Conservation (phyloP, 2,329 filamentous ascomycete genomes). For the Pestalotiopsis sp. region DNA sequence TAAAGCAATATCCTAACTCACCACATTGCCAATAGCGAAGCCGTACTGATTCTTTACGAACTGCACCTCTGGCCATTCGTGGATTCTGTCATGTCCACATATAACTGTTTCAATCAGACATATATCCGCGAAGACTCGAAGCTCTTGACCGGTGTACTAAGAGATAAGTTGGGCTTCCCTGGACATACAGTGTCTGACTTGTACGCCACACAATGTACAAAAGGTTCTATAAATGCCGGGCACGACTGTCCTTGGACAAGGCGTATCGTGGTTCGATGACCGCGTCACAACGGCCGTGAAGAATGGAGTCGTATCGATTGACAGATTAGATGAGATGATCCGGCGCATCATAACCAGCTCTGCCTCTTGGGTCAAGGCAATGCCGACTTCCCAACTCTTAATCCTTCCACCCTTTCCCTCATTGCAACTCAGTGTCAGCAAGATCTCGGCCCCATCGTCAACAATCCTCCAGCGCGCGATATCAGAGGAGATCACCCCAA, state of each 20-base stretch:
- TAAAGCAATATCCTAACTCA: neutral
- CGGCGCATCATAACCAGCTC: constrained; percentile 76
- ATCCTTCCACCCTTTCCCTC: constrained; percentile 37
- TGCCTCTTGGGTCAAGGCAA: constrained; percentile 66
- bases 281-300: constrained; percentile 49
- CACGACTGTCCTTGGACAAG: constrained; percentile 50
- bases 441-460: neutral
- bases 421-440: neutral
- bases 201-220: constrained; percentile 41
- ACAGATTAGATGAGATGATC: constrained; percentile 57
- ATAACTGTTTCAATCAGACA: constrained; percentile 48
- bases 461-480: constrained; percentile 41
- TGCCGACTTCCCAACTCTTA: constrained; percentile 55
- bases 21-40: neutral
- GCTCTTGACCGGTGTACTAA: constrained; percentile 49
- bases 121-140: constrained; percentile 54
- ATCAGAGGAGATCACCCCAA: constrained; percentile 73
- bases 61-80: constrained; percentile 63
- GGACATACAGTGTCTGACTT: constrained; percentile 45
- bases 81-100: constrained; percentile 44
- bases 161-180: constrained; percentile 45
- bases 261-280: constrained; percentile 71
- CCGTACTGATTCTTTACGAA: constrained; percentile 44
- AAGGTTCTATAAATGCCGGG: constrained; percentile 59
- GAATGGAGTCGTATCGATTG: constrained; percentile 46